Conservation (phyloP, 208 protist genomes). For the Strigomonas culicis region DNA sequence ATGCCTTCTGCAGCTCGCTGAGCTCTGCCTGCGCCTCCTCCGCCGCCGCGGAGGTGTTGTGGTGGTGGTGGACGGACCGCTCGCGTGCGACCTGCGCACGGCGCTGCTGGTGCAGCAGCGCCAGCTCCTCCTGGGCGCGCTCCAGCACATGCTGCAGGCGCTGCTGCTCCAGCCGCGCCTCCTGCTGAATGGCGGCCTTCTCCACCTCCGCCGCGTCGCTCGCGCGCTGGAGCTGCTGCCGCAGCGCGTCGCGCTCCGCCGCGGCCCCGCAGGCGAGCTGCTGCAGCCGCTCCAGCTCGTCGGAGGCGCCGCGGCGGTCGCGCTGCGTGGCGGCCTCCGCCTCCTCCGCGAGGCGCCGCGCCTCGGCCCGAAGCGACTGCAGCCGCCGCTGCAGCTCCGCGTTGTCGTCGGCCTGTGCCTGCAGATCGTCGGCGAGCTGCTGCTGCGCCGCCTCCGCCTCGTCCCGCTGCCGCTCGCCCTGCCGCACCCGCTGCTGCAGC, state of each 20-base stretch:
- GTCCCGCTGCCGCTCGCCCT: neutral
- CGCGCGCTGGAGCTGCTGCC: conserved; percentile 8
- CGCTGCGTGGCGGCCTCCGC: neutral
- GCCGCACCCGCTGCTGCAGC: neutral
- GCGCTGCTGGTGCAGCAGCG: conserved; percentile 14
- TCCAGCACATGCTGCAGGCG: conserved; percentile 25
- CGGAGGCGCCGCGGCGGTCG: conserved; percentile 57
- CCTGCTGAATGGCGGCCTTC: conserved; percentile 19
- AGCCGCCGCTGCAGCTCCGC: conserved; percentile 11
- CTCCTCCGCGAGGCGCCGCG: neutral
- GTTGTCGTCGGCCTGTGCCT: neutral
- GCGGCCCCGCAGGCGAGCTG: conserved; percentile 36
- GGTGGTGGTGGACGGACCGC: neutral
- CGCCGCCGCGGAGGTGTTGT: conserved; percentile 5
- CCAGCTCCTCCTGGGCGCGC: conserved; percentile 26
- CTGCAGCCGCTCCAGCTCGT: conserved; percentile 54
- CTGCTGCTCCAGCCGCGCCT: conserved; percentile 37
- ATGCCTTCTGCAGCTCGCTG: conserved; percentile 8
- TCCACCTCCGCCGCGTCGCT: conserved; percentile 24
- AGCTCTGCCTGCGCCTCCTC: conserved; percentile 13
- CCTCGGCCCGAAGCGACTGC: conserved; percentile 1
- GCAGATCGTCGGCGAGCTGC: neutral
- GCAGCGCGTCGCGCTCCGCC: conserved; percentile 35
- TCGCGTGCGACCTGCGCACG: neutral
- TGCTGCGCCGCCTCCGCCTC: neutral